Percentiles rank a stretch among this genome's conserved stretches.
These are phyloP conservation scores for Penicillium sp. DNA, from an alignment of 2,329 filamentous ascomycete species.

Conservation along the genomic window DNA sequence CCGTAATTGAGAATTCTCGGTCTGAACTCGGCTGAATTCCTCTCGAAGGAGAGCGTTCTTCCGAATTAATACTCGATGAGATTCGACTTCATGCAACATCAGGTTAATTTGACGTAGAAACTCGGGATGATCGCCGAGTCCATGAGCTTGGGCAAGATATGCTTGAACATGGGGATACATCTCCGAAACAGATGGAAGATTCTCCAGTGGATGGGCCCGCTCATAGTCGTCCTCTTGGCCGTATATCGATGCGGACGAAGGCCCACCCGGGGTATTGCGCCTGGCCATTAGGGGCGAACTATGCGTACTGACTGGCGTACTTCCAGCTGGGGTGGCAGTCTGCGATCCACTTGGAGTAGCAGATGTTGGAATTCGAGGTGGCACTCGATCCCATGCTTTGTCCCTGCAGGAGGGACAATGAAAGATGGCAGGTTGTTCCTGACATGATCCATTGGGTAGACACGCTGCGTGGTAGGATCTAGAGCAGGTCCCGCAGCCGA, in stretches of 20 bases:
- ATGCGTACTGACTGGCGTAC: conserved; percentile 12
- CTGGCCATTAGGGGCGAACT: background rate
- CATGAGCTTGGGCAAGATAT: conserved; percentile 16
- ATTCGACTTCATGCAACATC: conserved; percentile 29
- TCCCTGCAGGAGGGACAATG: conserved; percentile 32
- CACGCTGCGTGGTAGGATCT: conserved; percentile 36
- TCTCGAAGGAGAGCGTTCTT: conserved; percentile 24
- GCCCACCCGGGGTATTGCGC: background rate
- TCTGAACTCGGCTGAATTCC: conserved; percentile 29
- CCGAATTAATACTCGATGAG: conserved; percentile 19
- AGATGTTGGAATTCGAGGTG: conserved; percentile 16
- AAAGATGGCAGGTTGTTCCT: conserved; percentile 16
- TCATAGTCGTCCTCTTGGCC: conserved; percentile 1
- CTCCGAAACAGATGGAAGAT: conserved; percentile 12
- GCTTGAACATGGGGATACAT: conserved; percentile 18
- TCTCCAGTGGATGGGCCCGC: background rate
- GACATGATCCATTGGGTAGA: conserved; percentile 12
- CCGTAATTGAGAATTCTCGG: conserved; percentile 29
- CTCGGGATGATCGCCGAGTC: conserved; percentile 12
- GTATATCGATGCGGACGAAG: conserved; percentile 6
- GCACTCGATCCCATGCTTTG: conserved; percentile 27
- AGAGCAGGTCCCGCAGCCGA: conserved; percentile 35
- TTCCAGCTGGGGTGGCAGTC: background rate
- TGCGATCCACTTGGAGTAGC: conserved; percentile 13
- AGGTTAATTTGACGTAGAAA: conserved; percentile 27